Evolutionary conservation across 1,284 basidiomycete genomes (phyloP), one percentile per base, ranked within the genome.

Genomic region (Austropuccinia psidii): DNA sequence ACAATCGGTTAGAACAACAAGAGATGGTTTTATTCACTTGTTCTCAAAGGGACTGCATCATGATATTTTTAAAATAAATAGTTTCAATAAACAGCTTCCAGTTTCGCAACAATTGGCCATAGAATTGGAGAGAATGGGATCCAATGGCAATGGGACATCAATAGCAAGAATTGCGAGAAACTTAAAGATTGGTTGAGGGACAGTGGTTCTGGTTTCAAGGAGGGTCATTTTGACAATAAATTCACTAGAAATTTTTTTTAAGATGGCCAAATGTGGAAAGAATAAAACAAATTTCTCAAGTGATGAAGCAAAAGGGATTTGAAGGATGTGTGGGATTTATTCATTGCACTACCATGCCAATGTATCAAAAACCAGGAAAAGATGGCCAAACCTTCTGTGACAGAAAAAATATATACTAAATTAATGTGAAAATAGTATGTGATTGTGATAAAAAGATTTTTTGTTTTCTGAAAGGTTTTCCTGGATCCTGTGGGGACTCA

Each of bases 301-400:
- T 33, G 5, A 64, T 64, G 61, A 47, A 64, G 43, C 17, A 15
- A 2, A 31, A 64, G 49, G 61, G 61, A 2, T 64, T 64, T 33
- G 41, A 64, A 17, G 61, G 61, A 1, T 64, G 61, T 33, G 61
- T 64, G 1, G 58, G 58, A 1, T 60, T 41, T 7, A 13, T 60
- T 13, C 37, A 60, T 24, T 37, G 45, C 45, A 21, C 45, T 17
- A 60, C 35, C 35, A 60, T 60, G 24, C 35, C 37, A 13, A 19
- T 60, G 5, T 60, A 54, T 50, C 49, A 55, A 39, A 8, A n/a
- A 4, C 65, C 65, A 4, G 65, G 49, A 6, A 2, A 37, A 13
- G 49, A 67, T 54, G 65, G 65, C n/a, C 33, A 67, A 50, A 37
- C 41, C 27, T 67, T 33, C 47, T 67, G 27, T 27, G 65, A 52